These are phyloP conservation scores for Chalaropsis thielavioides DNA, from an alignment of 2,329 filamentous ascomycete genomes.

Conservation along the genomic window DNA sequence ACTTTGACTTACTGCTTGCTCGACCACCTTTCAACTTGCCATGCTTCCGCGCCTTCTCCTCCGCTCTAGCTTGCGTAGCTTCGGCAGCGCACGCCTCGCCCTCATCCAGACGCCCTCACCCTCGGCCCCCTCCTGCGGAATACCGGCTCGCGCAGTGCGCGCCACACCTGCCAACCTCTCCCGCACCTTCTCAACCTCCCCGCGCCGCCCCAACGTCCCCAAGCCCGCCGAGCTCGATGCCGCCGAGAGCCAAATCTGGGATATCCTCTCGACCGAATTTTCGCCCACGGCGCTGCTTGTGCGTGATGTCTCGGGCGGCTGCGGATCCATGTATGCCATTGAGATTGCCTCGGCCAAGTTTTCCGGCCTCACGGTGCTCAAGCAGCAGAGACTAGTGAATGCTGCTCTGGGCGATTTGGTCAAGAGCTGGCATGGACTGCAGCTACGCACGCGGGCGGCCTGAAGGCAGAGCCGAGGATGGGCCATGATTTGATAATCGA, in stretches of 20 bases:
- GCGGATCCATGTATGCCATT: slow-evolving; percentile 77
- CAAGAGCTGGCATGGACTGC: slow-evolving; percentile 70
- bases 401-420: slow-evolving; percentile 58
- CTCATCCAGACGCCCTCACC: background rate
- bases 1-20: background rate
- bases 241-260: slow-evolving; percentile 46
- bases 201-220: slow-evolving; percentile 24
- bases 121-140: background rate
- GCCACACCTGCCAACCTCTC: slow-evolving; percentile 13
- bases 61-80: background rate
- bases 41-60: background rate
- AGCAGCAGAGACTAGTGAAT: slow-evolving; percentile 74
- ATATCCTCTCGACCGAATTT: slow-evolving; percentile 36
- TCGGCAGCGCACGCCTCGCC: background rate
- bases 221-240: slow-evolving; percentile 39
- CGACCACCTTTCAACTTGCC: background rate
- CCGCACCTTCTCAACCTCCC: slow-evolving; percentile 21
- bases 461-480: slow-evolving; percentile 17
- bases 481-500: background rate
- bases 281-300: slow-evolving; percentile 43
- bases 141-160: slow-evolving; percentile 6
- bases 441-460: slow-evolving; percentile 54
- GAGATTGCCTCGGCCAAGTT: slow-evolving; percentile 61
- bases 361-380: slow-evolving; percentile 54
- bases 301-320: slow-evolving; percentile 69